Evolutionary conservation across 106 monocot species (phyloP), one percentile per base, ranked within the genome.

Genomic region (Alisma plantagoaquatica): DNA sequence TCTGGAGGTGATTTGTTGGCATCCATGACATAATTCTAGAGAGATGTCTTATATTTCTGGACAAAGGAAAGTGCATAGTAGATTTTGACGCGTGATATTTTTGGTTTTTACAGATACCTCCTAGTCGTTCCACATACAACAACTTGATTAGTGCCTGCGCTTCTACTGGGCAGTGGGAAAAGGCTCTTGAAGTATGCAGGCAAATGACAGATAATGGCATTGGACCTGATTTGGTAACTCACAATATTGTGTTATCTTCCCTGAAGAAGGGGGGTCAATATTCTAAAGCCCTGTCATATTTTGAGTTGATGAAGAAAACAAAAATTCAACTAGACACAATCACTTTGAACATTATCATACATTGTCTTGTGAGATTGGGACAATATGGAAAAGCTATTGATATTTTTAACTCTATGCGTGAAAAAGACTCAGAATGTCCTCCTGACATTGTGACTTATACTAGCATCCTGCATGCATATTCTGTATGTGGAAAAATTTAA

Each of bases 181-280:
- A 89, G 57, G 96, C 84, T 62, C 78, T 96, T 31, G 66, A 78
- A 63, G 60, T 89, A 64, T 81, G 88, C 68, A 84, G 82, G 68
- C 67, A 81, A 68, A 96, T 96, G 96, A 84, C 89, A 49, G 96
- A 89, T 62, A 96, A 89, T 76, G 96, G 96, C 41, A 76, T 96
- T 54, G 96, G 96, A n/a, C 96, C 96, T 27, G 89, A 96, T 78
- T 69, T 96, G 56, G 70, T 89, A 15, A 89, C 96, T 27, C 96
- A 96, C 62, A 96, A 96, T 62, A 78, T 84, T 55, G 59, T 89
- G 47, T 76, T 96, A 54, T 89, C 96, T 71, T 77, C 96, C 78
- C 73, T 96, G 15, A 96, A 96, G 59, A 89, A 49, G 31, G 80
- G 81, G 10, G 33, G 54, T 44, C 88, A 89, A 26, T 84, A 78